Conservation (phyloP, 805 yeast species). For the Peterozyma xylosa region DNA sequence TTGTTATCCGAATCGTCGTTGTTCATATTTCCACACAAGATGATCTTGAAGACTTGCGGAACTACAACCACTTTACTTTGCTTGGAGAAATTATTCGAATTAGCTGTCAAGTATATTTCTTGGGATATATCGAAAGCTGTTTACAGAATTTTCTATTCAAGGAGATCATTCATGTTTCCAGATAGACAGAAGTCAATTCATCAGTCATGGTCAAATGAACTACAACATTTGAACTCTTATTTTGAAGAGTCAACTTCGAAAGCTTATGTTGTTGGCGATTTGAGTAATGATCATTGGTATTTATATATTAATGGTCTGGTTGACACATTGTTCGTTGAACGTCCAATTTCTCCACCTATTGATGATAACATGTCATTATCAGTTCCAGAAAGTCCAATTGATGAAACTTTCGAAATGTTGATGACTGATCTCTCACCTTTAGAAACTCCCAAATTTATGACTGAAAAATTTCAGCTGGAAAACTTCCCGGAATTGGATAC, state of each 20-base stretch:
- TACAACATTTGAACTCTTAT: conserved; percentile 54
- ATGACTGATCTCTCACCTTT: conserved; percentile 76
- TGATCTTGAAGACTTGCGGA: conserved; percentile 91
- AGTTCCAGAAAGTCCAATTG: conserved; percentile 6
- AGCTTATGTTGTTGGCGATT: conserved; percentile 72
- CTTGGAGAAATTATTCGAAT: conserved; percentile 52
- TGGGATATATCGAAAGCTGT: conserved; percentile 33
- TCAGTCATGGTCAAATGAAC: conserved; percentile 78
- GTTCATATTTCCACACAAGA: conserved; percentile 80
- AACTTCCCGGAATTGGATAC: conserved; percentile 33
- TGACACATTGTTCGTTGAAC: neutral
- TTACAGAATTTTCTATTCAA: conserved; percentile 75
- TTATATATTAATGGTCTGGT: conserved; percentile 56
- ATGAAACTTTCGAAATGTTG: conserved; percentile 77
- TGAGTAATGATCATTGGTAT: conserved; percentile 85
- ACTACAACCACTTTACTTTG: conserved; percentile 88
- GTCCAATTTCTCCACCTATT: conserved; percentile 1
- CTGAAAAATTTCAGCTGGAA: conserved; percentile 13
- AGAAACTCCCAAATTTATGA: conserved; percentile 48
- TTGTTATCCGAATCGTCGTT: conserved; percentile 83
- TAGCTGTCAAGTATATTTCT: conserved; percentile 32
- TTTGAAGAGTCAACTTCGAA: conserved; percentile 56
- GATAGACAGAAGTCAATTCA: conserved; percentile 76
- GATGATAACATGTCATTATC: neutral
- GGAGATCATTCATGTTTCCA: conserved; percentile 92